phyloP scores from a whole-genome alignment of 805 yeast species.

The Cyberlindnera veronae region DNA sequence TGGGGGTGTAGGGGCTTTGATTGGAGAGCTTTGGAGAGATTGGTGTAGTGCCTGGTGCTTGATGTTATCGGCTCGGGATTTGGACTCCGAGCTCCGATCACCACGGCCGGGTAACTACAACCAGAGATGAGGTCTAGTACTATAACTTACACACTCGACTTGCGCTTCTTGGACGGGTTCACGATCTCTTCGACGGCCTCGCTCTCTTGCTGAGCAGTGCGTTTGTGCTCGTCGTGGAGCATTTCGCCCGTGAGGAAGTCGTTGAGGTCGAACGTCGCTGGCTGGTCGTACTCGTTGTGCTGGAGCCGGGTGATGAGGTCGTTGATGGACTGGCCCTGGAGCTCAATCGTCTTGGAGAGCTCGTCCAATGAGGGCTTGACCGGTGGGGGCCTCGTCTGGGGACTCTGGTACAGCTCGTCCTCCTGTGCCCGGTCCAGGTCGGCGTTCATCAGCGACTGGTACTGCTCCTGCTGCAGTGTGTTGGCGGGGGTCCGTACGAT shows the following conservation, averaged over 20 bases:
- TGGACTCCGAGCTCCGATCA: too few relatives aligned
- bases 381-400: background rate
- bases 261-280: constrained; percentile 22
- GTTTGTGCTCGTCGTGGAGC: constrained; percentile 56
- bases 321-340: constrained; percentile 27
- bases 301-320: constrained; percentile 23
- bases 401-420: constrained; percentile 2
- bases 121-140: too few relatives aligned
- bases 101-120: too few relatives aligned
- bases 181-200: constrained; percentile 14
- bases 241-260: constrained; percentile 24
- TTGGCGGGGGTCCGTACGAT: constrained; percentile 20
- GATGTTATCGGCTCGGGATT: too few relatives aligned
- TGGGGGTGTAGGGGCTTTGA: too few relatives aligned
- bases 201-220: constrained; percentile 1
- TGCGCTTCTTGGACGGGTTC: constrained; percentile 13
- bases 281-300: constrained; percentile 14
- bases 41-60: too few relatives aligned
- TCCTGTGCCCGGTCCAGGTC: constrained; percentile 1
- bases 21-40: too few relatives aligned
- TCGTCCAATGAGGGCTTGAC: constrained; percentile 17
- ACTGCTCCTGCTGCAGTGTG: constrained; percentile 1
- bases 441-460: too few relatives aligned
- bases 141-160: constrained; percentile 6
- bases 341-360: constrained; percentile 23